Percentiles rank a stretch among this genome's conserved stretches.
Evolutionary conservation across 1,139 yeast species (phyloP).

Genomic region (Lizanozyma gosingica): DNA sequence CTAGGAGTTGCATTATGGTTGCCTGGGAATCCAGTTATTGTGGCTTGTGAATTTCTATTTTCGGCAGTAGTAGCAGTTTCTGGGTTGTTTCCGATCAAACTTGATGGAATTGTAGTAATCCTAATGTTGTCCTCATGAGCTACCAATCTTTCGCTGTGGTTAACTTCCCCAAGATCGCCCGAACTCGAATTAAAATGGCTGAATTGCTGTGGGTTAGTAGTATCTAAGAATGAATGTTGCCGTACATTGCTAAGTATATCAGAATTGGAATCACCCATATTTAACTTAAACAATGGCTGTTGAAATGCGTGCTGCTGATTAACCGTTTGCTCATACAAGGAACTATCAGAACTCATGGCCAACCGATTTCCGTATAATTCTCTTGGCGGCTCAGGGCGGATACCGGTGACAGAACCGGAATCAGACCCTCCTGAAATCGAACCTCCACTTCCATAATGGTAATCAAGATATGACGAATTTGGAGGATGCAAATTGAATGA

Average conservation of each 20-base stretch:
- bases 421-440: not conserved
- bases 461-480: not conserved
- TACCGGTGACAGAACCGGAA: not conserved
- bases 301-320: not conserved
- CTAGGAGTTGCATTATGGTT: not conserved
- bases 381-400: not conserved
- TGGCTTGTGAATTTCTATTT: not conserved
- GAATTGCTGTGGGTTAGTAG: no score
- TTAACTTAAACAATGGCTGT: not conserved
- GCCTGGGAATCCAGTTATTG: not conserved
- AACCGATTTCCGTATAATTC: not conserved
- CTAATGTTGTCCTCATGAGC: not conserved
- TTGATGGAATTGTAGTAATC: not conserved
- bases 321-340: not conserved
- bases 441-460: not conserved
- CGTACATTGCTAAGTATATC: not conserved
- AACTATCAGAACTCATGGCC: not conserved
- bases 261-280: not conserved
- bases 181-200: not conserved
- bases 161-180: not conserved
- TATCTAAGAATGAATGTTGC: no score
- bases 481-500: not conserved
- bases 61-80: not conserved
- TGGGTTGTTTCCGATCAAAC: not conserved
- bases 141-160: not conserved